These are phyloP conservation scores for Castanospermum australe DNA, from an alignment of 306 rosid genomes.

Conservation along the genomic window DNA sequence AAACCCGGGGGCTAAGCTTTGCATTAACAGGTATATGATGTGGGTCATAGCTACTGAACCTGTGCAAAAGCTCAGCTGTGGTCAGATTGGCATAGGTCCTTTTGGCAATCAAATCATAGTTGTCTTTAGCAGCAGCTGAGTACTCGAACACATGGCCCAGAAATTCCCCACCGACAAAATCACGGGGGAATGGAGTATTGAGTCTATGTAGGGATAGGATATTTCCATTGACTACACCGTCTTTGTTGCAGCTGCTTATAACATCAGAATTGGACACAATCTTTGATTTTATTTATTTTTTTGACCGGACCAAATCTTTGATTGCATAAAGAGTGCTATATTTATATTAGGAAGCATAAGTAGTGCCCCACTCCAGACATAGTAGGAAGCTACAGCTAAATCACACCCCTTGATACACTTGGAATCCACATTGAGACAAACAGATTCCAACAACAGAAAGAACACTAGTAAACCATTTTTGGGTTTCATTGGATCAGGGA, in stretches of 20 bases:
- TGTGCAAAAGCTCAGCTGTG: constrained; percentile 40
- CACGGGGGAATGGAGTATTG: constrained; percentile 61
- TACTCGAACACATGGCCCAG: constrained; percentile 62
- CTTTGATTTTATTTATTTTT: no score
- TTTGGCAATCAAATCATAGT: constrained; percentile 44
- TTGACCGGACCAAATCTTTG: no score
- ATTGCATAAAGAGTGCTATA: constrained; percentile 21
- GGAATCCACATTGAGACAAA: constrained; percentile 41
- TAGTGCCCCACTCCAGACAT: background rate
- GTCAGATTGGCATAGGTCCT: constrained; percentile 48
- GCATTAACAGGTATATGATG: constrained; percentile 16
- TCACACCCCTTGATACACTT: constrained; percentile 52
- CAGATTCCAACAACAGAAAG: constrained; percentile 27
- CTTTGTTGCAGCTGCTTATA: constrained; percentile 40
- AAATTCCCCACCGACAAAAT: constrained; percentile 50
- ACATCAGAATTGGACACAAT: background rate
- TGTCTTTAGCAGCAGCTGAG: constrained; percentile 28
- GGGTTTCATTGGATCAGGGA: constrained; percentile 42
- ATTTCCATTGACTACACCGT: background rate
- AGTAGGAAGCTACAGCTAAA: constrained; percentile 69
- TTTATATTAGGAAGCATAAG: no score
- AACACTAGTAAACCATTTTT: constrained; percentile 9
- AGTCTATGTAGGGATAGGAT: background rate
- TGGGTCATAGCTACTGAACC: constrained; percentile 40
- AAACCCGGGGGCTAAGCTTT: no score